A percentile compares a stretch with the other conserved stretches of the same genome.
phyloP scores from a whole-genome alignment of 108 stramenopile species.

The Fragilaria crotonensis region DNA sequence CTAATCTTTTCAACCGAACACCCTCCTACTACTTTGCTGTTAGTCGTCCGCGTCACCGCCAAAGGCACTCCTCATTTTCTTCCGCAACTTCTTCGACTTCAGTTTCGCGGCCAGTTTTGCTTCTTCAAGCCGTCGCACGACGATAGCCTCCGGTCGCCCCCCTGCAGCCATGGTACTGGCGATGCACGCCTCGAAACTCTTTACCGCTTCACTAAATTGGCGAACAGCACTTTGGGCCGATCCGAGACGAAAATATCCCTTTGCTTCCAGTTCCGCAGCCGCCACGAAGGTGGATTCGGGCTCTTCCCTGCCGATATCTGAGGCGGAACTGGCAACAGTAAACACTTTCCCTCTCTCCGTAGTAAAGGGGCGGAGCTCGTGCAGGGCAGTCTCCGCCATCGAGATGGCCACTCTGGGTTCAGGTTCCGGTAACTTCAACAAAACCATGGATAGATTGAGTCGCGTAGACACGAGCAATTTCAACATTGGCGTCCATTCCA shows the following conservation, averaged over 20 bases:
- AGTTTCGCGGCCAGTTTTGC: conserved; percentile 38
- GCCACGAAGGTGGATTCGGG: conserved; percentile 35
- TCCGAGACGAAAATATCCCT: conserved; percentile 75
- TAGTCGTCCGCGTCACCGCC: neutral
- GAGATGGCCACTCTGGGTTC: conserved; percentile 24
- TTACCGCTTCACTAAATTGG: conserved; percentile 46
- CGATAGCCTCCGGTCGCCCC: conserved; percentile 35
- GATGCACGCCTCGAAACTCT: conserved; percentile 46
- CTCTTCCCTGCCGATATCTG: conserved; percentile 30
- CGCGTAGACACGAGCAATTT: conserved; percentile 46
- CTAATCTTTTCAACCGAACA: too few relatives aligned
- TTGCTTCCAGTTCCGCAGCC: conserved; percentile 56
- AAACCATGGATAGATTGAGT: conserved; percentile 57
- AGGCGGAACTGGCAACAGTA: conserved; percentile 1
- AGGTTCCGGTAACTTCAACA: conserved; percentile 29
- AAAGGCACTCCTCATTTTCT: conserved; percentile 61
- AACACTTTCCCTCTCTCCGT: conserved; percentile 25
- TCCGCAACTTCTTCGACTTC: conserved; percentile 40
- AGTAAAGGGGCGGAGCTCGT: conserved; percentile 54
- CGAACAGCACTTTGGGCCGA: conserved; percentile 43
- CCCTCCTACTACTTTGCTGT: too few relatives aligned
- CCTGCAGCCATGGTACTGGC: conserved; percentile 23
- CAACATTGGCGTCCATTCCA: conserved; percentile 42
- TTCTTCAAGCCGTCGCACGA: conserved; percentile 52
- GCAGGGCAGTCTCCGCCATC: conserved; percentile 46